Base-by-base conservation (phyloP, 2,329 filamentous ascomycete species). In the Cladophialophora yegresii region DNA sequence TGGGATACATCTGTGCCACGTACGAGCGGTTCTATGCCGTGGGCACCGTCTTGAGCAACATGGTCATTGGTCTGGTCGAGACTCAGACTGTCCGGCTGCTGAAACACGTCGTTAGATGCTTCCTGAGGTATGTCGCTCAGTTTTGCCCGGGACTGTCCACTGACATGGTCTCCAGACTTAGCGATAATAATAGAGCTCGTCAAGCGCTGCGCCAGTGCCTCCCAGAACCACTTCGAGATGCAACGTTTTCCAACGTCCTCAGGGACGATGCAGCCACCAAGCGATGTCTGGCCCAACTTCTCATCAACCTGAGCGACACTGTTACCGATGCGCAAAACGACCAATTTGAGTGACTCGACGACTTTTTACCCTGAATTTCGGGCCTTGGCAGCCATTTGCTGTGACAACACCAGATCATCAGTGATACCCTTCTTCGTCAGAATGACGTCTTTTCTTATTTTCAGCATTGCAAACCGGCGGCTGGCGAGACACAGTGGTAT, bases 1-100 rank as follows among this genome's bases (percentile, higher is more conserved):
- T 99, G 67, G 95, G 95, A 74, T 99, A 99, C 78, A 99, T 99
- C 64, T 99, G 95, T 79, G 93, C 96, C 69, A 99, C 95, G 0
- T 99, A 99, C 73, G 95, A 99, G 82, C 87, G 95, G 22, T 99
- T 99, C 79, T 99, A 98, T 72, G 95, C 95, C 7, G 95, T 99
- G 4, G 95, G 95, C 5, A 99, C 95, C 1, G 95, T 99, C 5
- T 82, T 99, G 45, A 96, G 92, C 81, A 99, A 98, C 76, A 99
- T 99, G 95, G 95, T 99, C 63, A 92, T 90, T 59, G 93, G 98
- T 79, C 85, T 99, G 43, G 95, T 98, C 45, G 95, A 99, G 78
- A 93, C 96, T 75, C 95, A 99, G 79, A 99, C 95, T 1, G 95
- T 96, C 32, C 86, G 95, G 58, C 83, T 99, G 54, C 86, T 99